A percentile compares a stretch with the other conserved stretches of the same genome.
phyloP scores from a whole-genome alignment of 1,139 yeast genomes.

The Petasospora fabianii region DNA sequence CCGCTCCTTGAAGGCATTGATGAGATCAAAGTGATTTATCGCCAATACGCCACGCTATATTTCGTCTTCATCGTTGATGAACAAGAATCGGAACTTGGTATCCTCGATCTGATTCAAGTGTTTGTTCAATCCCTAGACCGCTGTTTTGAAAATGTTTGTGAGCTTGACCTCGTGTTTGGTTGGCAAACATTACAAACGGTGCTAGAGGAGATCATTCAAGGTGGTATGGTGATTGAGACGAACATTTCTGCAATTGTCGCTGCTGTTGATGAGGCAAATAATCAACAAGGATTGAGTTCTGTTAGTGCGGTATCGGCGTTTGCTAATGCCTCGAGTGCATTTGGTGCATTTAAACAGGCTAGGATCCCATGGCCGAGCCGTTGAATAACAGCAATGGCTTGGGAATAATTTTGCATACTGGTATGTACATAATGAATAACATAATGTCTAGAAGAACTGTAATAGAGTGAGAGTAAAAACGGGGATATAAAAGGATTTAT shows the following conservation, averaged over 20 bases:
- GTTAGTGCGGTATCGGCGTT: slow-evolving; percentile 23
- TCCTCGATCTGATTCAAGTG: slow-evolving; percentile 89
- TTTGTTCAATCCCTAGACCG: slow-evolving; percentile 93
- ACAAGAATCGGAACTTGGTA: slow-evolving; percentile 92
- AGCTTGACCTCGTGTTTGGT: slow-evolving; percentile 90
- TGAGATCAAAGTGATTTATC: slow-evolving; percentile 83
- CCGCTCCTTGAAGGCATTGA: slow-evolving; percentile 68
- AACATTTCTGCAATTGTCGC: slow-evolving; percentile 71
- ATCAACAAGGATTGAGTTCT: slow-evolving; percentile 13
- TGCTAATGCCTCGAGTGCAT: slow-evolving; percentile 37
- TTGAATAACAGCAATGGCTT: slow-evolving; percentile 1
- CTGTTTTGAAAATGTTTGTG: slow-evolving; percentile 93
- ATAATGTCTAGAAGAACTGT: no score
- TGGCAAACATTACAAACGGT: slow-evolving; percentile 97
- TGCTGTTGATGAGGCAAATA: slow-evolving; percentile 28
- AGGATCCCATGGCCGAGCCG: slow-evolving; percentile 40
- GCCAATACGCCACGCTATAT: slow-evolving; percentile 92
- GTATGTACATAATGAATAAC: no score
- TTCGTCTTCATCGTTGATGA: slow-evolving; percentile 95
- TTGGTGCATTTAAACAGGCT: slow-evolving; percentile 44
- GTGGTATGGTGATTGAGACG: slow-evolving; percentile 99
- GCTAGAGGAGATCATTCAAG: slow-evolving; percentile 88
- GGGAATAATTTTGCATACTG: no score
- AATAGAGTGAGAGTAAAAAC: no score
- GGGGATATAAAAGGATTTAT: no score